Conservation (phyloP, 148 eudicot genomes). For the Fagopyrum tataricum region DNA sequence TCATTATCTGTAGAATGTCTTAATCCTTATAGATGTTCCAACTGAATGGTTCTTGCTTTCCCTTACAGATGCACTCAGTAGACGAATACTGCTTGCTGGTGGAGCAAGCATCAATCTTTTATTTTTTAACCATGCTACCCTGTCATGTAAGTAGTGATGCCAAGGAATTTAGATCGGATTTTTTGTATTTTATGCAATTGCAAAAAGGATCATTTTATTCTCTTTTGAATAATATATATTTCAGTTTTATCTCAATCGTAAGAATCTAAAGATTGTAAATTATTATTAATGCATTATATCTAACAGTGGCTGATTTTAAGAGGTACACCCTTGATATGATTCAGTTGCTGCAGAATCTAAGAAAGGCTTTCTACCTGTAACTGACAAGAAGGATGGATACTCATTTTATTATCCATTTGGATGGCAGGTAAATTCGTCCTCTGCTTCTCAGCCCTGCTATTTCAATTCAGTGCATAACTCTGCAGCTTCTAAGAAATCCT, state of each 20-base stretch:
- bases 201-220: neutral
- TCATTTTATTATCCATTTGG: conserved; percentile 90
- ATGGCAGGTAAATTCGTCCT: conserved; percentile 63
- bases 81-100: conserved; percentile 67
- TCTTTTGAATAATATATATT: too few relatives aligned
- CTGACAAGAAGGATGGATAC: conserved; percentile 88
- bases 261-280: neutral
- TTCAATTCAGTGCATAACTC: too few relatives aligned
- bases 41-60: neutral
- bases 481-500: too few relatives aligned
- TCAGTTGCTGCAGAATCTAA: conserved; percentile 99
- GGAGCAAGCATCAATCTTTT: conserved; percentile 59
- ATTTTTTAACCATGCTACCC: conserved; percentile 30
- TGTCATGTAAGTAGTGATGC: conserved; percentile 52
- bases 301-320: conserved; percentile 49
- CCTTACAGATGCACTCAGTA: conserved; percentile 46
- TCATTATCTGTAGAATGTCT: neutral
- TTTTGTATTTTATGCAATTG: neutral
- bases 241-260: neutral
- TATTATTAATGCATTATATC: conserved; percentile 3
- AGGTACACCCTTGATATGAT: conserved; percentile 63
- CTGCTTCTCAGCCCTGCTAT: neutral
- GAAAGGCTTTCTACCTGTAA: conserved; percentile 65
- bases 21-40: neutral
- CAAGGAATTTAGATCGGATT: neutral